Percentiles rank a stretch among this genome's conserved stretches.
These are phyloP conservation scores for Talaromyces ruber DNA, from an alignment of 495 filamentous ascomycete species.

Conservation along the genomic window DNA sequence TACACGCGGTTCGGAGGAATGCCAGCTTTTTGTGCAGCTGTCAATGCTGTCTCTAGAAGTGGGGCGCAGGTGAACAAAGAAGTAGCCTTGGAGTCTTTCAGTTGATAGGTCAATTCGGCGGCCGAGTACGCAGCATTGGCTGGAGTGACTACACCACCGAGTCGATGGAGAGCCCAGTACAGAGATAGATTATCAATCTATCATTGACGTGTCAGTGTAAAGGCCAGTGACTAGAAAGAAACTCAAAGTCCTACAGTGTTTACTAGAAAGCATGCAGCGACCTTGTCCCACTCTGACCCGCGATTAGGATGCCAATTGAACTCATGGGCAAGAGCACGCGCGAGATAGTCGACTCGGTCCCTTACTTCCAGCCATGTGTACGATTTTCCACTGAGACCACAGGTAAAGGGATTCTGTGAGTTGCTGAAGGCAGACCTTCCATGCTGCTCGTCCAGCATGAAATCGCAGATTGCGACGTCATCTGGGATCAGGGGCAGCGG, in stretches of 20 bases:
- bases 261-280: constrained; percentile 64
- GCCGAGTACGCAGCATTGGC: constrained; percentile 79
- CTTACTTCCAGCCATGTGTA: constrained; percentile 60
- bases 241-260: constrained; percentile 56
- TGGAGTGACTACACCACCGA: constrained; percentile 68
- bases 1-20: constrained; percentile 69
- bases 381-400: constrained; percentile 64
- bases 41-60: constrained; percentile 59
- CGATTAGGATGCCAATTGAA: constrained; percentile 66
- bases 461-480: constrained; percentile 66
- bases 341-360: constrained; percentile 60
- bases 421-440: constrained; percentile 56
- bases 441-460: constrained; percentile 68
- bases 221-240: background rate
- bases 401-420: constrained; percentile 71
- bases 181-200: constrained; percentile 77
- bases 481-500: constrained; percentile 65
- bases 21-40: constrained; percentile 56
- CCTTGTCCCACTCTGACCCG: constrained; percentile 82
- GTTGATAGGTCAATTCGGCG: constrained; percentile 68
- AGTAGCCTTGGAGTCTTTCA: constrained; percentile 66
- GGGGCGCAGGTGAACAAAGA: constrained; percentile 73
- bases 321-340: constrained; percentile 61
- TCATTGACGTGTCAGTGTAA: background rate
- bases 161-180: constrained; percentile 65